phyloP scores from a whole-genome alignment of 2,329 filamentous ascomycete genomes.

The Helicocarpus griseus region DNA sequence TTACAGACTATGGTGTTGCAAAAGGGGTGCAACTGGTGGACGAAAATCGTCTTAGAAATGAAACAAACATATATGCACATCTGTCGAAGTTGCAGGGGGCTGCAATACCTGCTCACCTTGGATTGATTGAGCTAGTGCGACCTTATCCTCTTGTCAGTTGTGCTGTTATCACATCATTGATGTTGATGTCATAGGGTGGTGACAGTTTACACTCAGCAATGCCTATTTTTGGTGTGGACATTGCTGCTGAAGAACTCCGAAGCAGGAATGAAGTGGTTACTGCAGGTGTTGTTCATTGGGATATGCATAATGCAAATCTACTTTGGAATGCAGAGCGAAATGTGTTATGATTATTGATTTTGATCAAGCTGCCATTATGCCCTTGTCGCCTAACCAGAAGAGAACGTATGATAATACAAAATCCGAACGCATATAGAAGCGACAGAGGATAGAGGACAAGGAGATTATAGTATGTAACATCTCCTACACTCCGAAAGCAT shows the following conservation, averaged over 20 bases:
- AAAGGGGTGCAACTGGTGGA: not conserved
- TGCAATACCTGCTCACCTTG: not conserved
- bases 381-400: too few relatives aligned
- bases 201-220: not conserved
- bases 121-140: not conserved
- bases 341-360: not conserved
- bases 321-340: not conserved
- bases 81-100: not conserved
- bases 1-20: conserved; percentile 2
- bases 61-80: not conserved
- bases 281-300: not conserved
- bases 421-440: not conserved
- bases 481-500: too few relatives aligned
- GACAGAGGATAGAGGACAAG: too few relatives aligned
- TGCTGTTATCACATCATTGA: conserved; percentile 1
- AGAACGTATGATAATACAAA: not conserved
- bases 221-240: not conserved
- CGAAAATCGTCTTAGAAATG: too few relatives aligned
- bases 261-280: not conserved
- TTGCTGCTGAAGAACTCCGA: not conserved
- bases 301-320: not conserved
- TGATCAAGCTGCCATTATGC: not conserved
- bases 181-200: conserved; percentile 5
- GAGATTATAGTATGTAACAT: too few relatives aligned
- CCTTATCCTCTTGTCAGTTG: not conserved